Percentiles rank a stretch among this genome's conserved stretches.
These are phyloP conservation scores for Penicillium arizonense DNA, from an alignment of 495 filamentous ascomycete species.

Conservation along the genomic window DNA sequence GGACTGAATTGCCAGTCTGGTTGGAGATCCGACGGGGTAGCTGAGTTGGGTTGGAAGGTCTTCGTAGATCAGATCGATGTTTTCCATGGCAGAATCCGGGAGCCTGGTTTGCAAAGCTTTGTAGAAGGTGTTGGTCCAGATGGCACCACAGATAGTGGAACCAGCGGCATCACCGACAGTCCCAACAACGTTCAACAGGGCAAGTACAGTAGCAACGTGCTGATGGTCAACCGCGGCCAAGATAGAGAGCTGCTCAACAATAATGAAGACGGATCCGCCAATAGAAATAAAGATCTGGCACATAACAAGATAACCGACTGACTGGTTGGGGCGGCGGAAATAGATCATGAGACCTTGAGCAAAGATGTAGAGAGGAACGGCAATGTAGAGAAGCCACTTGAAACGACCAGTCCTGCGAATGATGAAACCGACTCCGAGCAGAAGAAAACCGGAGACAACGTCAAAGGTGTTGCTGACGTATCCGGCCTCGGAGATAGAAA, in stretches of 20 bases:
- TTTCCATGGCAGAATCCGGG: conserved; percentile 36
- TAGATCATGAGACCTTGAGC: conserved; percentile 56
- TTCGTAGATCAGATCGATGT: conserved; percentile 51
- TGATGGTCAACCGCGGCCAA: conserved; percentile 64
- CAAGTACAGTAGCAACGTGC: conserved; percentile 63
- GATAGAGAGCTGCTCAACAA: conserved; percentile 62
- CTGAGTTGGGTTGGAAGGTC: conserved; percentile 44
- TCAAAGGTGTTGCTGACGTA: conserved; percentile 50
- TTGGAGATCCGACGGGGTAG: conserved; percentile 49
- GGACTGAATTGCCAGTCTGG: conserved; percentile 46
- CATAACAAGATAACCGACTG: conserved; percentile 66
- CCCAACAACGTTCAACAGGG: conserved; percentile 58
- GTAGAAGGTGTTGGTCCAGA: conserved; percentile 63
- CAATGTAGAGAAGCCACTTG: conserved; percentile 53
- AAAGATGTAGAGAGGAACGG: conserved; percentile 57
- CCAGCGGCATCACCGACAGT: conserved; percentile 65
- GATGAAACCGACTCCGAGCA: conserved; percentile 44
- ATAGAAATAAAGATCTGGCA: conserved; percentile 71
- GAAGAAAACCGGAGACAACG: conserved; percentile 45
- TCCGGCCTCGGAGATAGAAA: conserved; percentile 51
- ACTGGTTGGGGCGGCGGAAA: conserved; percentile 57
- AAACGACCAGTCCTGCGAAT: conserved; percentile 55
- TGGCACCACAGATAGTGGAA: conserved; percentile 54
- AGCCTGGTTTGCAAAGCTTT: conserved; percentile 49
- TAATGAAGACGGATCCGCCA: conserved; percentile 54